Evolutionary conservation across 1,284 basidiomycete genomes (phyloP), one percentile per base, ranked within the genome.

Genomic region (Trametes pubescens): DNA sequence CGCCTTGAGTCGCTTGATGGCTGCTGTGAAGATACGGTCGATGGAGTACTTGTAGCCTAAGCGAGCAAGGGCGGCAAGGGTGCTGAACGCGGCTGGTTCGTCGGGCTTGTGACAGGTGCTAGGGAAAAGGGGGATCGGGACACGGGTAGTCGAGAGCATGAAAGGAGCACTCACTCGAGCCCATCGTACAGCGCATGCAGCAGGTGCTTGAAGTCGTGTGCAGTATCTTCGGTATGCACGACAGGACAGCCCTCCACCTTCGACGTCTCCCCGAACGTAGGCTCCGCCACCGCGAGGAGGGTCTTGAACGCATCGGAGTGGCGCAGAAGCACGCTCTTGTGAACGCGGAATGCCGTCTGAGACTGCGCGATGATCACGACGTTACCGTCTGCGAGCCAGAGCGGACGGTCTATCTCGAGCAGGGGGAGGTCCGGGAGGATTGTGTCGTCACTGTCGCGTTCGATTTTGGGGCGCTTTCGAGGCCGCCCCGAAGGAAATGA

Each of bases 181-280:
- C 62, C 62, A 34, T 60, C 64, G 35, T 59, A 61, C 10, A 65
- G 22, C 14, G 26, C 60, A 6, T 46, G 54, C 13, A 62, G 55
- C 13, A 65, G 57, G 22, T 65, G 43, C 35, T 35, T 51, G 16
- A 62, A 51, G 24, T 65, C 60, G 34, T 65, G 46, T 22, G 26
- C 10, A 7, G 64, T 58, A 32, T 65, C 60, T 2, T 52, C 32
- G 1, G 59, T 21, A 14, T 53, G 64, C 7, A 65, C 53, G 21
- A 53, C 48, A 0, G 60, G 57, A 22, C 47, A 55, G 1, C 57
- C 65, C 11, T 62, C 65, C 24, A 59, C 5, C 11, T 6, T 38
- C 18, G 26, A 61, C 0, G 7, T 34, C 11, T 21, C 47, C 35
- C 6, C 47, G 21, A 43, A 26, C 16, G n/a, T 1, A 11, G 59